Percentiles rank a stretch among this genome's conserved stretches.
phyloP scores from a whole-genome alignment of 768 basidiomycete genomes.

The Suillus alpinus region DNA sequence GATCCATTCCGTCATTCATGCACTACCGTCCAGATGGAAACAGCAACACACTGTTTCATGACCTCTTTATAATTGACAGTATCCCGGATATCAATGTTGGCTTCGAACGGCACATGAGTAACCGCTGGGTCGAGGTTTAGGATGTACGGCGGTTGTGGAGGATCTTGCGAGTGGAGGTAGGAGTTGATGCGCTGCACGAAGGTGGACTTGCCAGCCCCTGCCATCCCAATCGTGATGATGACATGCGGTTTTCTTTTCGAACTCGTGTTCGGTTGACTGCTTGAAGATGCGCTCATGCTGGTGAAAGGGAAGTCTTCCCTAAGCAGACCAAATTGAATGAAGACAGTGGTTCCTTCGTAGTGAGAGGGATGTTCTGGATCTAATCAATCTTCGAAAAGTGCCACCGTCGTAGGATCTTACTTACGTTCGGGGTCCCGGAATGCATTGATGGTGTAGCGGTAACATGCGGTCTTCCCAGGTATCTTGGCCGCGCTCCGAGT shows the following conservation, averaged over 20 bases:
- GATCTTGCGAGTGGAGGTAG: conserved; percentile 71
- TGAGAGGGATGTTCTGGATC: not conserved
- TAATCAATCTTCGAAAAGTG: not conserved
- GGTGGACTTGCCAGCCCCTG: conserved; percentile 96
- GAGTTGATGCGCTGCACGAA: conserved; percentile 95
- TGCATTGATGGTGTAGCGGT: conserved; percentile 12
- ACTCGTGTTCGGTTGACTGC: conserved; percentile 1
- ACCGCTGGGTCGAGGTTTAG: conserved; percentile 98
- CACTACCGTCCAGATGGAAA: conserved; percentile 17
- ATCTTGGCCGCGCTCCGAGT: conserved; percentile 8
- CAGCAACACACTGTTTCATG: conserved; percentile 92
- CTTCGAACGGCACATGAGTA: conserved; percentile 83
- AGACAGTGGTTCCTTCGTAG: not conserved
- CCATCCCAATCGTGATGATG: conserved; percentile 94
- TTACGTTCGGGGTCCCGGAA: not conserved
- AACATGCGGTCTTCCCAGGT: conserved; percentile 11
- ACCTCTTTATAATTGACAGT: conserved; percentile 97
- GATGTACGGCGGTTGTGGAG: conserved; percentile 81
- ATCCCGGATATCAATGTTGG: conserved; percentile 97
- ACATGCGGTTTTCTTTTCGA: conserved; percentile 60
- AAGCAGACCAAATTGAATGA: not conserved
- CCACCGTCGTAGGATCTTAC: not conserved
- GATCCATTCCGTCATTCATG: conserved; percentile 17
- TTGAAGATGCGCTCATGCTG: conserved; percentile 22
- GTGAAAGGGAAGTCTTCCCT: not conserved